Percentiles rank a stretch among this genome's conserved stretches.
phyloP scores from a whole-genome alignment of 208 protist genomes.

The Trypanosoma grayi region DNA sequence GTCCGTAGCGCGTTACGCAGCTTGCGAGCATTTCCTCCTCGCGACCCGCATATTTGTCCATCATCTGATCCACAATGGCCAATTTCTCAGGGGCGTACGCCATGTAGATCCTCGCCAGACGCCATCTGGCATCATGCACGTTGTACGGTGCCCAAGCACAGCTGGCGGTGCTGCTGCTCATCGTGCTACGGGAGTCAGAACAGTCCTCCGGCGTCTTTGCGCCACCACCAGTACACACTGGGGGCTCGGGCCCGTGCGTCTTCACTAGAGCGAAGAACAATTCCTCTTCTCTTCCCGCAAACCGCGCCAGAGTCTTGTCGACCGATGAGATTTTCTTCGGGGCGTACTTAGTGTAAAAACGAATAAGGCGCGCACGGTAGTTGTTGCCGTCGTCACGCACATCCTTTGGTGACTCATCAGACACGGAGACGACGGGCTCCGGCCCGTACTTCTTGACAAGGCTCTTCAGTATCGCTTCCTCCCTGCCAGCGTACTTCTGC shows the following conservation, averaged over 20 bases:
- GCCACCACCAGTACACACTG: constrained; percentile 2
- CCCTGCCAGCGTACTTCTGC: constrained; percentile 48
- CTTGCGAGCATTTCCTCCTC: constrained; percentile 24
- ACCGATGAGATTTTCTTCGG: constrained; percentile 48
- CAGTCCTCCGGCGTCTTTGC: neutral
- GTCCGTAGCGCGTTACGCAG: constrained; percentile 13
- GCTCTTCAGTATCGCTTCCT: constrained; percentile 50
- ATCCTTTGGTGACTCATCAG: neutral
- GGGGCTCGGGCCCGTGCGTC: constrained; percentile 51
- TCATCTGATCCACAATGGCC: constrained; percentile 23
- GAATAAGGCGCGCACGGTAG: constrained; percentile 47
- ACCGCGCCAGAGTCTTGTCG: constrained; percentile 42
- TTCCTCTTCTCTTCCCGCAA: constrained; percentile 51
- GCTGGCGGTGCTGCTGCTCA: neutral
- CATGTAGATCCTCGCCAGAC: constrained; percentile 14
- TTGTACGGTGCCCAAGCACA: neutral
- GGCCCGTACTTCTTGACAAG: constrained; percentile 60
- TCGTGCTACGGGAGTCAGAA: neutral
- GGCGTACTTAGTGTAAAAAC: constrained; percentile 53
- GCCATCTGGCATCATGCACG: constrained; percentile 7
- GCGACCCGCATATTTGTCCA: constrained; percentile 14
- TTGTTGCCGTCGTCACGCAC: neutral
- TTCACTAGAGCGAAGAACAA: constrained; percentile 52
- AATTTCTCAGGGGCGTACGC: constrained; percentile 20
- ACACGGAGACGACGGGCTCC: constrained; percentile 26